These are phyloP conservation scores for Rutidosis leptorrhynchoides DNA, from an alignment of 129 eudicot genomes.

Conservation along the genomic window DNA sequence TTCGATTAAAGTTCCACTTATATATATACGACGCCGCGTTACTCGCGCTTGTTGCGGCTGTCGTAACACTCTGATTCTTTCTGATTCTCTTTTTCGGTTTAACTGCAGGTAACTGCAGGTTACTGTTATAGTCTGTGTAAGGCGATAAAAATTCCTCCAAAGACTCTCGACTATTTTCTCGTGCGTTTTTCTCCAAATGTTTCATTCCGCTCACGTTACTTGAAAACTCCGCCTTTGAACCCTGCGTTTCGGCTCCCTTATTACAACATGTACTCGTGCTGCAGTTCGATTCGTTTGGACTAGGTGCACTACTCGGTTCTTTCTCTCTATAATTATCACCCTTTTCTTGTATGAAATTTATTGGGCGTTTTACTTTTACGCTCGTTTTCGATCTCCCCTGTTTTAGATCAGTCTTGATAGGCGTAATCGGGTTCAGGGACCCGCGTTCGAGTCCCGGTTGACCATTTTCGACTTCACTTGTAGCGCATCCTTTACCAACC, in stretches of 20 bases:
- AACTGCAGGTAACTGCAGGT: constrained; percentile 41
- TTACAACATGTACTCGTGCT: constrained; percentile 45
- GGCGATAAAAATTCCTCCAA: constrained; percentile 37
- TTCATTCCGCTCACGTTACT: constrained; percentile 27
- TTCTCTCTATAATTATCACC: no score
- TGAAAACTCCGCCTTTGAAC: constrained; percentile 35
- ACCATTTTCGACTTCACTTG: constrained; percentile 30
- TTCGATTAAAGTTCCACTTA: constrained; percentile 34
- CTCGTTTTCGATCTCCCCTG: constrained; percentile 20
- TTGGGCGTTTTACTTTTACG: constrained; percentile 50
- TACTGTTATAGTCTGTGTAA: constrained; percentile 21
- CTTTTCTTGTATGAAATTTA: constrained; percentile 51
- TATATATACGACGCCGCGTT: constrained; percentile 17
- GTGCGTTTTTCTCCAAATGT: constrained; percentile 21
- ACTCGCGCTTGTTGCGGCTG: constrained; percentile 21
- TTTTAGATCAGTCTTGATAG: constrained; percentile 28
- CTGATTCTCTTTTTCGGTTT: constrained; percentile 55
- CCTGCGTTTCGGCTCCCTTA: constrained; percentile 5
- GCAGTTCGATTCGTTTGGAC: constrained; percentile 49
- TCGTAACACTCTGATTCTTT: constrained; percentile 26
- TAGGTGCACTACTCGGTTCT: constrained; percentile 29
- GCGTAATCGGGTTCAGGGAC: constrained; percentile 24
- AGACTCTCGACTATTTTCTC: constrained; percentile 28
- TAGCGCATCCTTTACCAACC: constrained; percentile 27
- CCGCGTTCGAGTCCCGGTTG: constrained; percentile 21